A percentile compares a stretch with the other conserved stretches of the same genome.
Evolutionary conservation across 805 yeast species (phyloP).

Genomic region (Ogataea dorogensis): DNA sequence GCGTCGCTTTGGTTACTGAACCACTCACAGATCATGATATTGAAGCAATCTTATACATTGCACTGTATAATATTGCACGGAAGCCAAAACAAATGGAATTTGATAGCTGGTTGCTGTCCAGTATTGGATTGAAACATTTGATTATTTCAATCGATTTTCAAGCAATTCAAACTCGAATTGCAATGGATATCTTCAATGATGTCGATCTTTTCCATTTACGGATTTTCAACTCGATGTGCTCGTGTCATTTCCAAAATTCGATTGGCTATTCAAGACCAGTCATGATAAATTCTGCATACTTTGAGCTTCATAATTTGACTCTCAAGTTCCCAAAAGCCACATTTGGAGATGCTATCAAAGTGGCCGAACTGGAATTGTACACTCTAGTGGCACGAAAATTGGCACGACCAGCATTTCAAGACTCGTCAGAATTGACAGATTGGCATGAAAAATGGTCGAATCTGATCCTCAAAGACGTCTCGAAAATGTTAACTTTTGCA

Average conservation of each 20-base stretch:
- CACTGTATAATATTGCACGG: slow-evolving; percentile 53
- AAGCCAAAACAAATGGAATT: slow-evolving; percentile 52
- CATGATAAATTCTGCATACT: slow-evolving; percentile 38
- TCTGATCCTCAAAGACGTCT: slow-evolving; percentile 45
- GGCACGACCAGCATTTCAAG: slow-evolving; percentile 9
- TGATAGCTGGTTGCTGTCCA: slow-evolving; percentile 53
- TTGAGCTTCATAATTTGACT: slow-evolving; percentile 42
- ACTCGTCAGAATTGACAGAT: slow-evolving; percentile 37
- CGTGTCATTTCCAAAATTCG: slow-evolving; percentile 50
- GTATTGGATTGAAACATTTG: slow-evolving; percentile 49
- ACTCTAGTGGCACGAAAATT: slow-evolving; percentile 23
- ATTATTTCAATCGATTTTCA: slow-evolving; percentile 46
- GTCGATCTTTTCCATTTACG: slow-evolving; percentile 53
- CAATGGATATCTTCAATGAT: slow-evolving; percentile 22
- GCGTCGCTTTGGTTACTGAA: slow-evolving; percentile 48
- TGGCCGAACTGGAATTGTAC: slow-evolving; percentile 47
- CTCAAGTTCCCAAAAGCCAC: slow-evolving; percentile 49
- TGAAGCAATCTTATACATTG: slow-evolving; percentile 56
- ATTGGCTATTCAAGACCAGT: slow-evolving; percentile 50
- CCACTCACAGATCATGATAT: slow-evolving; percentile 59
- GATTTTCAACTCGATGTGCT: slow-evolving; percentile 51
- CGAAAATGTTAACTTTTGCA: slow-evolving; percentile 47
- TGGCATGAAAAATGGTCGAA: slow-evolving; percentile 49
- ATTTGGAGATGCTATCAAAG: slow-evolving; percentile 53
- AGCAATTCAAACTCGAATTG: slow-evolving; percentile 39